Percentiles rank a stretch among this genome's conserved stretches.
phyloP scores from a whole-genome alignment of 495 filamentous ascomycete genomes.

The Annulohypoxylon moriforme region DNA sequence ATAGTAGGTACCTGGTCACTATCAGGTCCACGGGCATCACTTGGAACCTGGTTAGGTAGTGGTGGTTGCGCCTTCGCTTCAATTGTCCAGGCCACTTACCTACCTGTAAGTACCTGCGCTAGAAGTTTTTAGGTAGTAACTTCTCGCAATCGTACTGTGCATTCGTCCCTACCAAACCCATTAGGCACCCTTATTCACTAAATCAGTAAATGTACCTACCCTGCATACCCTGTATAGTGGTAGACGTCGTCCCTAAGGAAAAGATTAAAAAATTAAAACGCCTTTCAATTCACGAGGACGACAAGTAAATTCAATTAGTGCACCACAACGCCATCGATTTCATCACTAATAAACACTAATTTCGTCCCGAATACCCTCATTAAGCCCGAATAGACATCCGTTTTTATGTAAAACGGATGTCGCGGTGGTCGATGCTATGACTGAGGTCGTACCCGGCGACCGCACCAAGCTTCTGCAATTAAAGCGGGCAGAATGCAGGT shows the following conservation, averaged over 20 bases:
- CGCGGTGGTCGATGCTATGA: constrained; percentile 66
- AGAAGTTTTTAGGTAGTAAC: constrained; percentile 13
- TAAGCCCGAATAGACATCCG: constrained; percentile 56
- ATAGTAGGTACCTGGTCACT: too few relatives aligned
- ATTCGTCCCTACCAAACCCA: constrained; percentile 15
- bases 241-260: constrained; percentile 20
- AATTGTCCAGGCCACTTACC: not conserved
- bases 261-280: constrained; percentile 42
- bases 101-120: not conserved
- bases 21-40: too few relatives aligned
- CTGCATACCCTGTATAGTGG: constrained; percentile 4
- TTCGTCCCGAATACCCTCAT: constrained; percentile 49
- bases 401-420: constrained; percentile 70
- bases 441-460: constrained; percentile 67
- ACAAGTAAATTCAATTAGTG: constrained; percentile 56
- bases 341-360: constrained; percentile 59
- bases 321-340: constrained; percentile 62
- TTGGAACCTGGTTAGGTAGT: not conserved
- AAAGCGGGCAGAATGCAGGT: constrained; percentile 64
- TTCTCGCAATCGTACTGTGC: constrained; percentile 4
- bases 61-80: not conserved
- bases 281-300: constrained; percentile 23
- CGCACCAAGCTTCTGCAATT: constrained; percentile 65
- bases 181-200: constrained; percentile 20
- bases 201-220: constrained; percentile 1